Base-by-base conservation (phyloP, 176 grass and related monocot species). In the Thalia dealbata region DNA sequence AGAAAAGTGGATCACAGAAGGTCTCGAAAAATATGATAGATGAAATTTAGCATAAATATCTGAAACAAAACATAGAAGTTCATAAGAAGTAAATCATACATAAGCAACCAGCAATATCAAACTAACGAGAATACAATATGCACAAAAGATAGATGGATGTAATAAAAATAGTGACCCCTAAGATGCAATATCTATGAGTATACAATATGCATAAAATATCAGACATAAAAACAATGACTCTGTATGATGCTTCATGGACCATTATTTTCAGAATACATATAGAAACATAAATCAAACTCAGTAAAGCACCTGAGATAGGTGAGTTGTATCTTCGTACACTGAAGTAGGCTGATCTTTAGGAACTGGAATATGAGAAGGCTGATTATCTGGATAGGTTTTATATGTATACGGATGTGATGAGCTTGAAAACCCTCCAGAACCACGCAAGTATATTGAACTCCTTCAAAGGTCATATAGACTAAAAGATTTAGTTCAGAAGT, bases 371-470 rank as follows among this genome's bases (percentile, higher is more conserved):
- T 63, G 87, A 84, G 77, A 63, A 71, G 90, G 80, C 80, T 97
- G 87, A 75, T 88, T 88, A 65, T 83, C 70, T 14, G 89, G 87
- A 78, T 92, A 97, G 52, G 44, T 86, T 70, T 74, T 26, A 81
- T 92, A 88, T 19, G 89, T 82, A 75, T 84, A 92, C 23, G 82
- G 89, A 5, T 7, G 63, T 61, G 89, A 84, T 63, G 87, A 80
- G 30, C 92, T 88, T 52, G 93, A 92, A 84, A 97, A 97, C n/a
- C 89, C 93, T 82, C 93, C 93, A 76, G 87, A 85, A 79, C 85
- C 89, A 69, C 87, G 89, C 46, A 97, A 78, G 78, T 82, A 97
- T 46, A 97, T 64, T 68, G 86, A 86, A 77, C 87, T 97, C 85
- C 93, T 97, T 78, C 68, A 64, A 74, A 61, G 62, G 21, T 16